phyloP scores from a whole-genome alignment of 192 early-diverging fungal genomes.

The Mortierella antarctica region DNA sequence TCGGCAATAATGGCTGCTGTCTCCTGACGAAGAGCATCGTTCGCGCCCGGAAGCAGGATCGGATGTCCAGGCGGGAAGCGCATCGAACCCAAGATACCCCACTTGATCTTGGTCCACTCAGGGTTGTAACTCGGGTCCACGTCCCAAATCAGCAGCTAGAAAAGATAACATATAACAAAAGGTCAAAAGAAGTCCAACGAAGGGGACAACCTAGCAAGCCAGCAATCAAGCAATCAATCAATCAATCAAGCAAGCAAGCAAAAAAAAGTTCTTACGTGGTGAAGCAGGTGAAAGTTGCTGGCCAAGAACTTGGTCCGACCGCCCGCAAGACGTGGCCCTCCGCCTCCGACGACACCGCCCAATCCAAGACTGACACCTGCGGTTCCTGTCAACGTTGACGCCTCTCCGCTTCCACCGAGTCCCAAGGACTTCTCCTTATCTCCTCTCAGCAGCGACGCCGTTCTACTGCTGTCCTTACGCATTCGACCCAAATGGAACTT shows the following conservation, averaged over 20 bases:
- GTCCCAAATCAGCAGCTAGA: constrained; percentile 43
- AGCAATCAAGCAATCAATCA: background rate
- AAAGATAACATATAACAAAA: constrained; percentile 4
- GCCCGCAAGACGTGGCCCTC: background rate
- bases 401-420: background rate
- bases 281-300: constrained; percentile 37
- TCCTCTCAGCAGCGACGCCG: background rate
- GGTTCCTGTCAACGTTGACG: background rate
- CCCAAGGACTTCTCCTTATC: background rate
- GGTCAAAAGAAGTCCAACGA: background rate
- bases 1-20: constrained; percentile 28
- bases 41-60: constrained; percentile 42
- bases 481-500: background rate
- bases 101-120: constrained; percentile 48
- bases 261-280: constrained; percentile 39
- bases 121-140: constrained; percentile 34
- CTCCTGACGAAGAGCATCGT: constrained; percentile 19
- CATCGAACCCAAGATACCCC: constrained; percentile 46
- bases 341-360: background rate
- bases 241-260: background rate
- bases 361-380: constrained; percentile 5
- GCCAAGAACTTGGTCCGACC: constrained; percentile 39
- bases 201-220: background rate
- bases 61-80: constrained; percentile 50
- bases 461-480: background rate